phyloP scores from a whole-genome alignment of 1,284 basidiomycete species.

The Microbotryum scabiosae region DNA sequence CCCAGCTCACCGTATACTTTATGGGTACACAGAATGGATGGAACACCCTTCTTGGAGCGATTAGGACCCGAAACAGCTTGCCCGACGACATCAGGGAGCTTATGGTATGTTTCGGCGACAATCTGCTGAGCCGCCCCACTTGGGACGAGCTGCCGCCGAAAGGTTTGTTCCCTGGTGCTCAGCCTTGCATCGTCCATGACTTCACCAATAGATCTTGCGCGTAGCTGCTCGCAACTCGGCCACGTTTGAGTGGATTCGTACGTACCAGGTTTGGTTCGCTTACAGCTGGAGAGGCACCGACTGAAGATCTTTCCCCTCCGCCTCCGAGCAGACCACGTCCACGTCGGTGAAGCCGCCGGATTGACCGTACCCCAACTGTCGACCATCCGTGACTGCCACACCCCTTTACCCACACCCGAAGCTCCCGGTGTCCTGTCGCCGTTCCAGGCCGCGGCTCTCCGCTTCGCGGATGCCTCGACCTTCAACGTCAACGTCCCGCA shows the following conservation, averaged over 20 bases:
- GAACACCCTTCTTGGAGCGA: slow-evolving; percentile 43
- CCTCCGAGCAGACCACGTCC: slow-evolving; percentile 29
- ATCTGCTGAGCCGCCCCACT: background rate
- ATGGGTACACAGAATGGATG: slow-evolving; percentile 37
- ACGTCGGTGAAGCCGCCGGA: slow-evolving; percentile 40
- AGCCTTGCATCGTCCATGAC: background rate
- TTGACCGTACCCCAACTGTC: slow-evolving; percentile 40
- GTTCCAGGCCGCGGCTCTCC: slow-evolving; percentile 39
- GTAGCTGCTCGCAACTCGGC: slow-evolving; percentile 43
- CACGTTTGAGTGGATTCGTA: slow-evolving; percentile 44
- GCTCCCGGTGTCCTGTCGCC: slow-evolving; percentile 31
- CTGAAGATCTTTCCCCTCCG: background rate
- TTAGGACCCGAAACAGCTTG: slow-evolving; percentile 40
- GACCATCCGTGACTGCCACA: slow-evolving; percentile 39
- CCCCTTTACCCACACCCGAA: slow-evolving; percentile 21
- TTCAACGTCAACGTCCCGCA: slow-evolving; percentile 37
- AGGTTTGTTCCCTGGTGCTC: background rate
- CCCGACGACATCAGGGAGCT: slow-evolving; percentile 43
- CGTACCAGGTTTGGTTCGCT: background rate
- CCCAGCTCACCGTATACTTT: background rate
- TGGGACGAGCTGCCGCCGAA: no score
- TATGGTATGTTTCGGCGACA: slow-evolving; percentile 34
- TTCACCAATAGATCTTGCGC: slow-evolving; percentile 39
- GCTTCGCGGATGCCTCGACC: slow-evolving; percentile 42
- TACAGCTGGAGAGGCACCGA: background rate